phyloP scores from a whole-genome alignment of 306 rosid species.

The Begonia fuchsioides region DNA sequence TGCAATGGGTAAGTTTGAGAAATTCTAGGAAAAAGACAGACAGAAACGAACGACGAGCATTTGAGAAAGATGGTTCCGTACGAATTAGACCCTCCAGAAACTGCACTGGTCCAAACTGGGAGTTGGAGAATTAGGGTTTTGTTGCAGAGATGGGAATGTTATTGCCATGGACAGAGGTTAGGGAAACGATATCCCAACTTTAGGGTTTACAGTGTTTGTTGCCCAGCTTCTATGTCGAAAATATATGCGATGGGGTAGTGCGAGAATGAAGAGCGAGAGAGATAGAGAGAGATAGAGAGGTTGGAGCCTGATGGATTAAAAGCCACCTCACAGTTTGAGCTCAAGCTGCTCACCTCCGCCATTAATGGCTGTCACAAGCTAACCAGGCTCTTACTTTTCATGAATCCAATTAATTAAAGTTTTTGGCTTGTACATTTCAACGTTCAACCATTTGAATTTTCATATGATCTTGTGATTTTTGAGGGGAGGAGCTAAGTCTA shows the following conservation, averaged over 20 bases:
- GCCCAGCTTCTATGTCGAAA: not conserved
- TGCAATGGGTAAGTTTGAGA: conserved; percentile 7
- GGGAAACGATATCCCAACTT: not conserved
- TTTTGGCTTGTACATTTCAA: not conserved
- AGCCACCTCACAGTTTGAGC: conserved; percentile 42
- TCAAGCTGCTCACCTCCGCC: conserved; percentile 28
- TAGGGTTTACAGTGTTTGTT: not conserved
- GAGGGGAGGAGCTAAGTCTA: too few species aligned
- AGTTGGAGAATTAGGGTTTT: too few species aligned
- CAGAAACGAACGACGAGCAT: too few species aligned
- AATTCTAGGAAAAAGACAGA: too few species aligned
- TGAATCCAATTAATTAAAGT: conserved; percentile 19
- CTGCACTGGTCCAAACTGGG: too few species aligned
- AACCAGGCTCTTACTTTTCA: conserved; percentile 43
- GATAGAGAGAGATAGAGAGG: conserved; percentile 15
- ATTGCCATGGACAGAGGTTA: too few species aligned
- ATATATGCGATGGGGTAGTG: conserved; percentile 11
- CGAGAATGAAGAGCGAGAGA: conserved; percentile 8
- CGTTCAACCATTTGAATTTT: conserved; percentile 13
- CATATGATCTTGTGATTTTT: not conserved
- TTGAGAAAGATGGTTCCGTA: too few species aligned
- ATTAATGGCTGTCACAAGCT: conserved; percentile 65
- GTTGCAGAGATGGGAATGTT: too few species aligned
- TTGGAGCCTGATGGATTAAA: conserved; percentile 16
- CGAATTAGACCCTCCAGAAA: too few species aligned